Percentiles rank a stretch among this genome's conserved stretches.
Conservation (phyloP, 2,329 filamentous ascomycete species). For the Diaporthe batatas region DNA sequence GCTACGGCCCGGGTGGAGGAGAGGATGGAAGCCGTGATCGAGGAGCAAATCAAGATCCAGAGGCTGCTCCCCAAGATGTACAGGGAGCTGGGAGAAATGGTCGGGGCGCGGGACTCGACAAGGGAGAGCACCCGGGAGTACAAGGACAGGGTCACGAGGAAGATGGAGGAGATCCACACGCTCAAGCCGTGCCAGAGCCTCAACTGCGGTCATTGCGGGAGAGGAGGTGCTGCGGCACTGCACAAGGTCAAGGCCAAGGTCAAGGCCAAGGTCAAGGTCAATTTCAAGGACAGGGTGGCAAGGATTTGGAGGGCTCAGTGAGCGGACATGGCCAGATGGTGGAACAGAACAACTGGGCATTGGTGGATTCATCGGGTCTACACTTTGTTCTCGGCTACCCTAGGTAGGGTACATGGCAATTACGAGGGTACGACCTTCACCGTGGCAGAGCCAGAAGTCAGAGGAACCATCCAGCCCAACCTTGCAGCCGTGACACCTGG, state of each 20-base stretch:
- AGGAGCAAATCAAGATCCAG: slow-evolving; percentile 36
- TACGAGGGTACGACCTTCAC: slow-evolving; percentile 35
- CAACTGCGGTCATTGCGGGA: slow-evolving; percentile 32
- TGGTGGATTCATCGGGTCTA: neutral
- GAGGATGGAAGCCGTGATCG: neutral
- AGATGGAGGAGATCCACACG: slow-evolving; percentile 37
- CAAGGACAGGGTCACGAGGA: slow-evolving; percentile 21
- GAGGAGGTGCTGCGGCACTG: neutral
- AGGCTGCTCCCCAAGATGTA: slow-evolving; percentile 16
- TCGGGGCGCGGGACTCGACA: neutral
- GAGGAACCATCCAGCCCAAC: slow-evolving; percentile 49
- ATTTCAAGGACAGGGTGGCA: neutral
- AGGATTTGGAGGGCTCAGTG: neutral
- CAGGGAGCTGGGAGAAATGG: neutral
- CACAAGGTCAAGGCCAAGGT: slow-evolving; percentile 11
- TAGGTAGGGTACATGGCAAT: too few relatives aligned
- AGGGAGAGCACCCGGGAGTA: neutral
- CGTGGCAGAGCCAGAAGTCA: slow-evolving; percentile 45
- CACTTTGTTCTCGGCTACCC: neutral
- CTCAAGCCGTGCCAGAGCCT: slow-evolving; percentile 35
- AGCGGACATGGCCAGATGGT: too few relatives aligned
- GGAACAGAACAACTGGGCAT: neutral
- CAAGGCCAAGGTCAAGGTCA: slow-evolving; percentile 17
- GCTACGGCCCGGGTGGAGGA: neutral
- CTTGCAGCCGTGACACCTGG: slow-evolving; percentile 44